phyloP scores from a whole-genome alignment of 441 rosid species.

The Populus tomentosa region DNA sequence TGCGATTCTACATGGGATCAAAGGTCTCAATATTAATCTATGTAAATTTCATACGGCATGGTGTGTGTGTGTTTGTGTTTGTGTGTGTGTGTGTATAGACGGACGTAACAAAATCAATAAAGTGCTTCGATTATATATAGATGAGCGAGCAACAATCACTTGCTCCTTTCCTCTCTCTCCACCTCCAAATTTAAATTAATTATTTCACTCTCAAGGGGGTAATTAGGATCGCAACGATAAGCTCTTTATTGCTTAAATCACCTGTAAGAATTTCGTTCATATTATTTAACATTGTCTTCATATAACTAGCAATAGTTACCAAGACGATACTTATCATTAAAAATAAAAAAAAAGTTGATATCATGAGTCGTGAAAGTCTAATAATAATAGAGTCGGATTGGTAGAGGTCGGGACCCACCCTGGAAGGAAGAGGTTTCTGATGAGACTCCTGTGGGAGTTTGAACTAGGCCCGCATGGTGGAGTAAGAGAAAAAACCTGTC shows the following conservation, averaged over 20 bases:
- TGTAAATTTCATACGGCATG: neutral
- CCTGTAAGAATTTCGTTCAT: neutral
- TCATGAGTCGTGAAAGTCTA: too few relatives aligned
- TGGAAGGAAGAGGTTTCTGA: neutral
- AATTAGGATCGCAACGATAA: too few relatives aligned
- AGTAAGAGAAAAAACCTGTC: neutral
- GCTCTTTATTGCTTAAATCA: too few relatives aligned
- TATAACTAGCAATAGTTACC: too few relatives aligned
- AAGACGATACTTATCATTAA: too few relatives aligned
- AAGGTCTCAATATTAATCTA: neutral
- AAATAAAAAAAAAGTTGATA: too few relatives aligned
- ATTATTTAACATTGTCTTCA: too few relatives aligned
- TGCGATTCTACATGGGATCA: neutral
- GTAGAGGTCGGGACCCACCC: too few relatives aligned
- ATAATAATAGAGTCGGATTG: too few relatives aligned
- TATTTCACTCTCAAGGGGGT: too few relatives aligned
- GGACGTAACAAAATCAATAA: neutral
- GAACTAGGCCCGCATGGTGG: neutral
- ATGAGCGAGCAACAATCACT: neutral
- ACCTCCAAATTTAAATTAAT: neutral
- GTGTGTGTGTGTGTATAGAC: neutral
- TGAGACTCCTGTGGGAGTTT: neutral
- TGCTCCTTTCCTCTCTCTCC: neutral
- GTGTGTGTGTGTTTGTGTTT: too few relatives aligned
- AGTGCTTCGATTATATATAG: neutral